Evolutionary conservation across 169 alveolate species (phyloP).

Genomic region (Babesia bigemina): DNA sequence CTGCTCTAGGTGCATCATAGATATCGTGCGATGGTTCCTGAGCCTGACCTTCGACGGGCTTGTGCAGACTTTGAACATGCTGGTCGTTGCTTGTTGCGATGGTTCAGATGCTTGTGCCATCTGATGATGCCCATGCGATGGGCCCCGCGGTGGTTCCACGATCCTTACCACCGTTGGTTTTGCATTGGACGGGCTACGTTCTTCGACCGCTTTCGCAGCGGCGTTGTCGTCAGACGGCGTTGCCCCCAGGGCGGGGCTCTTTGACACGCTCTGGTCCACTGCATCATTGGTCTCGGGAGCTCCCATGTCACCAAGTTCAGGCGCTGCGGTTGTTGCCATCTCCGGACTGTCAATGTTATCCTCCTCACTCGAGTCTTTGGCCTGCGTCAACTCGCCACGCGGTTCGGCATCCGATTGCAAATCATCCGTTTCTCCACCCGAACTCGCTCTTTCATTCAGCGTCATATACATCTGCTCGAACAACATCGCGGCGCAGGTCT

Average conservation of each 20-base stretch:
- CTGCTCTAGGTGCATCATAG: constrained; percentile 12
- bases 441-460: neutral
- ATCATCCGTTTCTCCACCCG: no score
- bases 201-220: neutral
- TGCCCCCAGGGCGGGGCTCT: no score
- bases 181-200: neutral
- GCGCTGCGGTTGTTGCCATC: no score
- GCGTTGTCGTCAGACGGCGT: no score
- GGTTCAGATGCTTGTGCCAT: neutral
- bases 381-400: no score
- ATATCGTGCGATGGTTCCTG: constrained; percentile 15
- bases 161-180: neutral
- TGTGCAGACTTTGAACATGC: neutral
- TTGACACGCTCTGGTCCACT: no score
- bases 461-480: constrained; percentile 67
- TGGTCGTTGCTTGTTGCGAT: neutral
- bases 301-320: no score
- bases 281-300: no score
- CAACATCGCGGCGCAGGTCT: constrained; percentile 32
- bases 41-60: neutral
- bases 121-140: neutral
- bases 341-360: no score
- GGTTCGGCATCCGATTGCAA: no score
- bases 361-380: no score
- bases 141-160: neutral